These are phyloP conservation scores for Russula compacta DNA, from an alignment of 768 basidiomycete genomes.

Conservation along the genomic window DNA sequence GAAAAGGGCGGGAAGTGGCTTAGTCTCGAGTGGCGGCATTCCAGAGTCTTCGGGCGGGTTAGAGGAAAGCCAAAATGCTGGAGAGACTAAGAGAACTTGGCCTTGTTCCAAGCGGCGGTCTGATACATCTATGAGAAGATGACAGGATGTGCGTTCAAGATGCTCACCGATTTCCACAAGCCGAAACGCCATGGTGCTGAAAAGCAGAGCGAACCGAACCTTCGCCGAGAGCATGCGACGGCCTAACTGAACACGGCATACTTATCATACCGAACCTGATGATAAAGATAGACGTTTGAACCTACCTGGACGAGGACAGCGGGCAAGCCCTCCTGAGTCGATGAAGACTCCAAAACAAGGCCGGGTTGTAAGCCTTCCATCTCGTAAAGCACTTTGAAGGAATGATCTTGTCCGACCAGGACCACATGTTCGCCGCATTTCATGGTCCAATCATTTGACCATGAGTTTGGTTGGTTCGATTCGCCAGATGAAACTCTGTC, in stretches of 20 bases:
- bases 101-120: not conserved
- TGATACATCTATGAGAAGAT: not conserved
- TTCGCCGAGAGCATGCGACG: slow-evolving; percentile 7
- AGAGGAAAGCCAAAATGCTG: slow-evolving; percentile 5
- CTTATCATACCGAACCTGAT: not conserved
- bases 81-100: slow-evolving; percentile 3
- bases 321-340: slow-evolving; percentile 7
- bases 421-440: not conserved
- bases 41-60: not conserved
- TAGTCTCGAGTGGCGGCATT: not conserved
- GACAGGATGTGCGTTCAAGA: not conserved
- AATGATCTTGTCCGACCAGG: slow-evolving; percentile 7
- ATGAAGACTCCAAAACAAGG: slow-evolving; percentile 1
- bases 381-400: not conserved
- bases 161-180: slow-evolving; percentile 4
- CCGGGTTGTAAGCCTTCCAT: slow-evolving; percentile 5
- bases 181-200: slow-evolving; percentile 1
- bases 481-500: not conserved
- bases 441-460: slow-evolving; percentile 9
- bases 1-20: slow-evolving; percentile 4
- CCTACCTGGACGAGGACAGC: slow-evolving; percentile 8
- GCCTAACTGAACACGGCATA: not conserved
- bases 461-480: slow-evolving; percentile 4
- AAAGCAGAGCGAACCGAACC: slow-evolving; percentile 5
- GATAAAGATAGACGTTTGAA: not conserved